Conservation (phyloP, 306 rosid genomes). For the Citrullus mucosospermus region DNA sequence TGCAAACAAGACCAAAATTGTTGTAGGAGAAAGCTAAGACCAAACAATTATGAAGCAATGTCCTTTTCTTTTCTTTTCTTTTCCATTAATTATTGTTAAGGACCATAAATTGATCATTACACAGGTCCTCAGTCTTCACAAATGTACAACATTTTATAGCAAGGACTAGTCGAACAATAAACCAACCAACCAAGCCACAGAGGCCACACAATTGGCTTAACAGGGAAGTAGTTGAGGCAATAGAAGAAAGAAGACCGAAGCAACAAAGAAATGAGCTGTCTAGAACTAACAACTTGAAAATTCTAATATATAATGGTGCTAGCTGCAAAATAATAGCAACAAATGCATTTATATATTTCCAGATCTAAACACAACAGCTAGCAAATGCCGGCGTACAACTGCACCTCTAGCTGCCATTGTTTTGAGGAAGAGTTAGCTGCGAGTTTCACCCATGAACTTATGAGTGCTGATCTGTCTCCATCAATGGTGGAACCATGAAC, state of each 20-base stretch:
- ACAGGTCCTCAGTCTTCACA: neutral
- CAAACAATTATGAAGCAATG: neutral
- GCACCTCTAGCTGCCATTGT: neutral
- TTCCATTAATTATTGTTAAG: neutral
- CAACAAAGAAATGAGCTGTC: constrained; percentile 4
- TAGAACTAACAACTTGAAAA: neutral
- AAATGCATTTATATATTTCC: neutral
- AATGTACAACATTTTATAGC: neutral
- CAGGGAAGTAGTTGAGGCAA: constrained; percentile 1
- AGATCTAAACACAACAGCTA: neutral
- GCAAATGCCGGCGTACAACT: constrained; percentile 2
- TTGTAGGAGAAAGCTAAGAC: neutral
- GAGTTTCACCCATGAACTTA: neutral
- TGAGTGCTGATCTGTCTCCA: constrained; percentile 1
- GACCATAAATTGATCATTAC: neutral
- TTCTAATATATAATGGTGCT: neutral
- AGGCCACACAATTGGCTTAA: neutral
- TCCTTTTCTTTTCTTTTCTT: neutral
- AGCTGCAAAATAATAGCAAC: neutral
- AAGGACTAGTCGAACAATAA: neutral
- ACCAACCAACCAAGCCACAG: neutral
- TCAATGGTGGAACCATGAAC: neutral
- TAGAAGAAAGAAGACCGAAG: neutral
- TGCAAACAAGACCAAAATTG: neutral
- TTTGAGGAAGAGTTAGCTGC: constrained; percentile 1